phyloP scores from a whole-genome alignment of 1,284 basidiomycete species.

The Moesziomyces sp. region DNA sequence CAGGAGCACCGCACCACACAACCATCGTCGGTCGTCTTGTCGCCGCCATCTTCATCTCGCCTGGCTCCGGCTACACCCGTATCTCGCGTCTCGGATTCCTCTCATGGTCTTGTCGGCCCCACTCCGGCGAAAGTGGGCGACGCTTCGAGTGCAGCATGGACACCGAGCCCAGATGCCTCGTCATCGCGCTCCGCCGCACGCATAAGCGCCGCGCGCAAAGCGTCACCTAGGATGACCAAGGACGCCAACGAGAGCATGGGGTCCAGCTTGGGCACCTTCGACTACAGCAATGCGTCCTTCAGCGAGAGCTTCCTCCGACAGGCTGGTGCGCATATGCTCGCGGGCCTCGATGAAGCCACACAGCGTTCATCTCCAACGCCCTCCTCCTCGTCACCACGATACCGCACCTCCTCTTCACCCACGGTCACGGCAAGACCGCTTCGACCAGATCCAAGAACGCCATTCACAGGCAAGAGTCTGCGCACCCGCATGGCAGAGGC shows the following conservation, averaged over 20 bases:
- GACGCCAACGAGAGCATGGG: constrained; percentile 33
- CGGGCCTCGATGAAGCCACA: constrained; percentile 39
- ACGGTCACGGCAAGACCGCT: constrained; percentile 27
- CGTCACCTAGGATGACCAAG: constrained; percentile 1
- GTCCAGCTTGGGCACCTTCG: constrained; percentile 37
- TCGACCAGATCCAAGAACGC: constrained; percentile 18
- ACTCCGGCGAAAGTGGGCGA: too few relatives aligned
- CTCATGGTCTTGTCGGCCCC: too few relatives aligned
- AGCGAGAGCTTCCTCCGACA: constrained; percentile 59
- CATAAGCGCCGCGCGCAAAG: not conserved
- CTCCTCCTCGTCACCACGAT: constrained; percentile 20
- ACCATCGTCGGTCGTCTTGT: not conserved
- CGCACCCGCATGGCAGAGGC: constrained; percentile 33
- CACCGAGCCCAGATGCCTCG: constrained; percentile 31
- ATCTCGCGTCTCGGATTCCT: not conserved
- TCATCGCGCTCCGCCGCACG: constrained; percentile 15
- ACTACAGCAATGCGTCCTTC: constrained; percentile 57
- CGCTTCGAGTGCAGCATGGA: constrained; percentile 18
- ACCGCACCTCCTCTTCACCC: constrained; percentile 19
- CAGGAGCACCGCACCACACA: not conserved
- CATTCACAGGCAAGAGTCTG: constrained; percentile 36
- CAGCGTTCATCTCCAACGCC: not conserved
- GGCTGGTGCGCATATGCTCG: constrained; percentile 55
- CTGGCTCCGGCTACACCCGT: constrained; percentile 1
- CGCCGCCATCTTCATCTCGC: not conserved